Conservation (phyloP, 2,329 filamentous ascomycete genomes). For the Aureobasidium sp. region DNA sequence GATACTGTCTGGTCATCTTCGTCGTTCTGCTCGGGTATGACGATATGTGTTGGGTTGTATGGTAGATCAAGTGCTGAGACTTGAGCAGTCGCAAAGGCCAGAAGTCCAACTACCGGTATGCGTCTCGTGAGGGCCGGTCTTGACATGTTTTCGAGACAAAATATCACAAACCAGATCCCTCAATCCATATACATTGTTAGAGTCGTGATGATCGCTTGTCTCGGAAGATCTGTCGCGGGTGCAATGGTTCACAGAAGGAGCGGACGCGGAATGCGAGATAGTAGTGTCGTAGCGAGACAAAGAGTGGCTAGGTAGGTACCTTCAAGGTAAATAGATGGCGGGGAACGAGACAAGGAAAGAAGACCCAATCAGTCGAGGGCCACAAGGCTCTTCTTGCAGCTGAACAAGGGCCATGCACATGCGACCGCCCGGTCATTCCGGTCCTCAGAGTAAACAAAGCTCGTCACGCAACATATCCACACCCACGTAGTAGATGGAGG, state of each 20-base stretch:
- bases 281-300: slow-evolving; percentile 9
- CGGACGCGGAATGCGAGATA: slow-evolving; percentile 1
- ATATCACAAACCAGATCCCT: not conserved
- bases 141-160: slow-evolving; percentile 10
- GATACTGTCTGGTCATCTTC: slow-evolving; percentile 28
- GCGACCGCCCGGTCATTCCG: slow-evolving; percentile 14
- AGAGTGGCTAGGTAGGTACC: slow-evolving; percentile 14
- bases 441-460: slow-evolving; percentile 12
- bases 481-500: not conserved
- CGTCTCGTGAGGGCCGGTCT: not conserved
- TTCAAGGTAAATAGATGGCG: slow-evolving; percentile 14
- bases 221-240: not conserved
- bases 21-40: slow-evolving; percentile 45
- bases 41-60: slow-evolving; percentile 69
- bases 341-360: not conserved
- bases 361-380: slow-evolving; percentile 7
- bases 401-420: slow-evolving; percentile 8
- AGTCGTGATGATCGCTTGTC: not conserved
- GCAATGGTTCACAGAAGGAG: slow-evolving; percentile 10
- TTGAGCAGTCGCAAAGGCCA: slow-evolving; percentile 3
- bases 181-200: slow-evolving; percentile 7
- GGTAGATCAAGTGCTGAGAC: slow-evolving; percentile 46
- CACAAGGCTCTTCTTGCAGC: slow-evolving; percentile 2
- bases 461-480: slow-evolving; percentile 7
- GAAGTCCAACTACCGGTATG: not conserved